Evolutionary conservation across 805 yeast genomes (phyloP).

Genomic region (Wickerhamomyces sydowiorum): DNA sequence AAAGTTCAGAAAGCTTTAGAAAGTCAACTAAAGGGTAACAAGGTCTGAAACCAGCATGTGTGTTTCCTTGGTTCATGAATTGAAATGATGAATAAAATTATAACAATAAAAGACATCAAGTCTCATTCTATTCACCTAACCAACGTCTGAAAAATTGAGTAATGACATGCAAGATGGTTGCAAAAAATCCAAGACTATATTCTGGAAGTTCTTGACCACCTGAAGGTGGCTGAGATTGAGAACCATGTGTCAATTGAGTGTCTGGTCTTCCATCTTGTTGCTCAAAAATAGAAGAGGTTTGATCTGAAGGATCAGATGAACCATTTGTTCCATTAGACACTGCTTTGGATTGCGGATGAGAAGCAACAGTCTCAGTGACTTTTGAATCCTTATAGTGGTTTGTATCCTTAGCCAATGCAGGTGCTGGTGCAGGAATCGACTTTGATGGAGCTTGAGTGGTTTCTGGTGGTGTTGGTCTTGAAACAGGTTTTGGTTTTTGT

Average conservation of each 20-base stretch:
- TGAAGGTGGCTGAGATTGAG: neutral
- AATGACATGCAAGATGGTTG: slow-evolving; percentile 16
- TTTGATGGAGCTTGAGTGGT: too few relatives aligned
- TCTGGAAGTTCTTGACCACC: slow-evolving; percentile 1
- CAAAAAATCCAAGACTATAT: slow-evolving; percentile 14
- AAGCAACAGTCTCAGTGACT: neutral
- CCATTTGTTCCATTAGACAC: neutral
- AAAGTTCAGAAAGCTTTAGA: too few relatives aligned
- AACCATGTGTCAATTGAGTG: neutral
- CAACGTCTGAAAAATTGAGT: slow-evolving; percentile 20
- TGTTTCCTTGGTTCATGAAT: too few relatives aligned
- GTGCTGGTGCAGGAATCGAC: neutral
- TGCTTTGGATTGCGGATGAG: neutral
- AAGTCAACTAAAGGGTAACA: too few relatives aligned
- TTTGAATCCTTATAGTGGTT: neutral
- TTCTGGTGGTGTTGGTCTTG: neutral
- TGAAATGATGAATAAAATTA: too few relatives aligned
- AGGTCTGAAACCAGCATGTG: too few relatives aligned
- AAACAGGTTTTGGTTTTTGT: neutral
- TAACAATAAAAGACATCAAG: too few relatives aligned
- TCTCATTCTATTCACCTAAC: slow-evolving; percentile 7
- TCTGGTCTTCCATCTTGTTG: neutral
- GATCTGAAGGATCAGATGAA: neutral
- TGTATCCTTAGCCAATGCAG: neutral
- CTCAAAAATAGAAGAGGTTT: neutral